Evolutionary conservation across 2,329 filamentous ascomycete genomes (phyloP), one percentile per base, ranked within the genome.

Genomic region (Chaetomium sp.): DNA sequence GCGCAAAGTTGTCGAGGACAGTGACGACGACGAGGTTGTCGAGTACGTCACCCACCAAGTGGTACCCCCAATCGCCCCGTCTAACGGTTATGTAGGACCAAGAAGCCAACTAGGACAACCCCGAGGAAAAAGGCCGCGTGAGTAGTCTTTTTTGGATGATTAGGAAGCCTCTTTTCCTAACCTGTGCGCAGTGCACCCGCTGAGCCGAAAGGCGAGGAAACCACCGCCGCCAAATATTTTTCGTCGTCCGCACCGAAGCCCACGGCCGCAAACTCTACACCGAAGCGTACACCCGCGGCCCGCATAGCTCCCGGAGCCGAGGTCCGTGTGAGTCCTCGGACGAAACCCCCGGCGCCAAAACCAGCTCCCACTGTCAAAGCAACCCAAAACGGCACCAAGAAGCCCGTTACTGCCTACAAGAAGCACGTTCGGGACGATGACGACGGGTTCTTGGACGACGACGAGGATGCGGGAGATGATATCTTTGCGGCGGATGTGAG

Each of bases 1-100:
- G 49, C 82, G 87, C 55, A 91, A 87, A 66, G 80, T 95, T 38
- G 74, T 94, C 47, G 84, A 91, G 59, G 90, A 95, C 60, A 92
- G 89, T 61, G 86, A 88, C 44, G 86, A 88, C 43, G 89, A 91
- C 35, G 86, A 88, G 37, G 73, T 72, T 43, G 69, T 77, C 56
- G 70, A 77, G 80, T 84, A 74, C 61, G 78, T 67, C 49, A 34
- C 52, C 47, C 10, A 7, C 10, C 38, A 27, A 27, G 43, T 19
- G 9, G 14, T 32, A 38, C 10, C 19, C 34, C 9, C 14, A 5
- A 41, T 41, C 12, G 1, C 32, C 12, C 10, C 47, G 5, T 49
- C 61, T 65, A 57, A 67, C 42, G 4, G 19, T 27, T 7, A 10
- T 44, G 6, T 41, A 79, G 77, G 32, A 72, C 76, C 7, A 85